Base-by-base conservation (phyloP, 306 rosid species). In the Prunus campanulata region DNA sequence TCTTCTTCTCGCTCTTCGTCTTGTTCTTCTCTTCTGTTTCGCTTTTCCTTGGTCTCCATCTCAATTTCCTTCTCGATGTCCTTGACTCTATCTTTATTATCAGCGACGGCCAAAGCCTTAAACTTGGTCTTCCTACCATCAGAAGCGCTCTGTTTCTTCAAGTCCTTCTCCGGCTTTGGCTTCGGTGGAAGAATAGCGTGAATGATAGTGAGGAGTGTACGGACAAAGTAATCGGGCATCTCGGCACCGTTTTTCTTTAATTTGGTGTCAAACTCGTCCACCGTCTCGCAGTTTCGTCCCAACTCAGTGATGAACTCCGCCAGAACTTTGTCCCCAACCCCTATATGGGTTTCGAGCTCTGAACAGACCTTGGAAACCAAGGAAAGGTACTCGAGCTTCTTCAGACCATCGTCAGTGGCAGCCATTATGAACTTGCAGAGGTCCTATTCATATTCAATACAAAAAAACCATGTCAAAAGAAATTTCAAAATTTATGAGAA, bases 1-100 rank as follows among this genome's bases (percentile, higher is more conserved):
- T 79, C 56, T 11, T 60, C 79, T 66, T 77, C 81, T 0, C 10
- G 65, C 57, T 68, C 66, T 11, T 70, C 66, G 9, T 49, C 76
- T 3, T 14, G 77, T 67, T 75, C 88, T 47, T 75, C 83, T 57
- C 74, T 55, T 25, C 48, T 81, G 46, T 67, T 71, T 30, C 35
- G 83, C 63, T 76, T 82, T 10, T 77, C 79, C 22, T 63, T 73
- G 10, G 75, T 62, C 78, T 93, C 97, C 49, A 54, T 16, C 51
- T 90, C 96, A 3, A 93, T 80, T 70, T 93, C 96, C 76, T 63
- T 83, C 82, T 85, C 84, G 11, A 93, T 82, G 71, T 87, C 94
- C 76, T 85, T 90, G 2, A 70, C 96, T 46, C 90, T 88, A 19
- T 84, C 91, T 79, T 76, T 87, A 35, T 82, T 78, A 55, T 90